Conservation (phyloP, 2,329 filamentous ascomycete genomes). For the Arthroderma uncinatum region DNA sequence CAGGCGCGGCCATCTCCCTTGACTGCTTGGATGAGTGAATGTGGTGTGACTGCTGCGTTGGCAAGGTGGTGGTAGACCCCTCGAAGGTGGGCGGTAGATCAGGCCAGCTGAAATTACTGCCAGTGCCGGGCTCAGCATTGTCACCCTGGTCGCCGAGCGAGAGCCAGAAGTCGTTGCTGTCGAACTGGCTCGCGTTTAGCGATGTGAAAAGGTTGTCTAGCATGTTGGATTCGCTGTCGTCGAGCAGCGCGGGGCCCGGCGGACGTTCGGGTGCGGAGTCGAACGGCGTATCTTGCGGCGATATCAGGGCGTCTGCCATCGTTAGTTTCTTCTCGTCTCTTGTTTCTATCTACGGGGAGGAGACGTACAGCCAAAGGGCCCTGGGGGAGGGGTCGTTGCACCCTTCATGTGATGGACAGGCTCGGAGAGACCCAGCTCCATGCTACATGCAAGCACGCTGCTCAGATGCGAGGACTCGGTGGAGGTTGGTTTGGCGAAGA, state of each 20-base stretch:
- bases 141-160: constrained; percentile 14
- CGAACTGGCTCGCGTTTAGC: constrained; percentile 30
- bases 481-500: background rate
- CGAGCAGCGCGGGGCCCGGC: constrained; percentile 53
- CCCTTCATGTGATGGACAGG: constrained; percentile 35
- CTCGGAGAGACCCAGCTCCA: constrained; percentile 27
- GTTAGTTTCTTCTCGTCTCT: background rate
- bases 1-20: background rate
- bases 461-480: background rate
- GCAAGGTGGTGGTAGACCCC: constrained; percentile 54
- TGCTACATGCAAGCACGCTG: constrained; percentile 10
- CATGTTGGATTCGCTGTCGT: constrained; percentile 46
- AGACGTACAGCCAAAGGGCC: constrained; percentile 55
- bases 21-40: background rate
- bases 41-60: constrained; percentile 33
- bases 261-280: constrained; percentile 50
- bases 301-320: background rate
- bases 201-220: constrained; percentile 41
- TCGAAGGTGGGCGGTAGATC: constrained; percentile 55
- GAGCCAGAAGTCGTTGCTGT: constrained; percentile 31
- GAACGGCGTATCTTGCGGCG: constrained; percentile 25
- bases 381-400: constrained; percentile 39
- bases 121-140: constrained; percentile 3
- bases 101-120: constrained; percentile 26
- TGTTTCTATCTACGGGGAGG: background rate